Percentiles rank a stretch among this genome's conserved stretches.
Evolutionary conservation across 2,329 filamentous ascomycete genomes (phyloP).

Genomic region (Sporothrix brasiliensis): DNA sequence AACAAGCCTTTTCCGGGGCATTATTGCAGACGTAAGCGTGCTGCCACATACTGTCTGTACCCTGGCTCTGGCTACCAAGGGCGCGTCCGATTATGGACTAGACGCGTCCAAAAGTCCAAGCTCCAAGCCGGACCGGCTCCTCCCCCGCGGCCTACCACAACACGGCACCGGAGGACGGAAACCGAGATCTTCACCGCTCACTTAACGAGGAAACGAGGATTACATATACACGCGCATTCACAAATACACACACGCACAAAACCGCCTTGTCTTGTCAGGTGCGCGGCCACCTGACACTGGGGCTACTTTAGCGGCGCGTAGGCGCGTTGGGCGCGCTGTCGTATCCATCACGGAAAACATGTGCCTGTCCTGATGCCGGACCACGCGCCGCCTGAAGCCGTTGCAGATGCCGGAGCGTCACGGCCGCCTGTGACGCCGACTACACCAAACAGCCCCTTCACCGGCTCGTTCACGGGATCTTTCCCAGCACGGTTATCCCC

Average conservation of each 20-base stretch:
- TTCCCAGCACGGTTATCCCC: constrained; percentile 19
- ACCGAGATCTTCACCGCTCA: constrained; percentile 7
- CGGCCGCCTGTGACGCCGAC: constrained; percentile 29
- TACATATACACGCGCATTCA: neutral
- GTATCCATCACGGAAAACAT: constrained; percentile 13
- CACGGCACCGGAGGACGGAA: constrained; percentile 20
- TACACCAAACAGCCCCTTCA: constrained; percentile 34
- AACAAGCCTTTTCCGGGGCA: neutral
- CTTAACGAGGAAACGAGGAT: neutral
- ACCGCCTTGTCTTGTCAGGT: neutral
- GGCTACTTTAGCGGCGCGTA: neutral
- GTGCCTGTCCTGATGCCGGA: constrained; percentile 33
- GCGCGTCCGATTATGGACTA: constrained; percentile 24
- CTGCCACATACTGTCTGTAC: constrained; percentile 9
- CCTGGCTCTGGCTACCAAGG: neutral
- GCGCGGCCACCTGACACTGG: constrained; percentile 9
- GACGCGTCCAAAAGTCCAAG: constrained; percentile 8
- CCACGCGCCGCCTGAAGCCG: constrained; percentile 26
- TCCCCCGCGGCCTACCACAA: constrained; percentile 10
- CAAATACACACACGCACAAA: neutral
- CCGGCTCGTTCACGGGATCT: constrained; percentile 31
- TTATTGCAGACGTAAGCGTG: neutral
- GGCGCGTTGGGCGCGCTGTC: neutral
- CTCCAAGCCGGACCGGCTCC: constrained; percentile 15
- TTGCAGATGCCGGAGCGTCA: neutral